Evolutionary conservation across 495 filamentous ascomycete species (phyloP), one percentile per base, ranked within the genome.

Genomic region (Aspergillus cristatus): DNA sequence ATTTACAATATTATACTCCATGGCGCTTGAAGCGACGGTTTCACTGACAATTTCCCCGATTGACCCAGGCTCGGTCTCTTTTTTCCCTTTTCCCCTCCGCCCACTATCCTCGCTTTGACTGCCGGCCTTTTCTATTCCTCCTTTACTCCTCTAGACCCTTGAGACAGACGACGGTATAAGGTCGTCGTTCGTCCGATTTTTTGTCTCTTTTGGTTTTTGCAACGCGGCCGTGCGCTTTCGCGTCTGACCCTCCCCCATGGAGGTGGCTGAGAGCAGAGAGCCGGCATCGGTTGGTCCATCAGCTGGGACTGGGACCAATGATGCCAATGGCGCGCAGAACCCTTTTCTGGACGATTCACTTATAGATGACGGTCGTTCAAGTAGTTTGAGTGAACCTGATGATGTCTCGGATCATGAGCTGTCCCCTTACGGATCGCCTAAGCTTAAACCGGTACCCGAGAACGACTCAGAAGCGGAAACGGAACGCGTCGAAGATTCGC

Each of bases 391-490:
- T 66, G 91, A 97, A 43, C 82, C 91, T 38, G 89, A 87, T 53
- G 88, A 95, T 46, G 69, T 76, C 15, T 71, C 70, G 5, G 76
- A 78, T n/a, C 72, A 79, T 42, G 67, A 70, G 28, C 59, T 57
- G 18, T 74, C 72, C 22, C 74, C 79, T 45, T 71, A 74, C 38
- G 72, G 71, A 34, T 63, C 63, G 11, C 59, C 57, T 4, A 68
- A 68, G 42, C 55, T 43, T 33, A 62, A 43, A 48, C 51, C 30
- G 43, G 56, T 48, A 35, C 46, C 57, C 37, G 79, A 81, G 40
- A 82, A 82, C 47, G 90, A 97, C 63, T 94, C 91, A n/a, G 91
- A 98, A 61, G 91, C 93, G 18, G 91, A 96, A 65, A 98, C 91
- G 6, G 93, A 97, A 64, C 78, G 93, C 35, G 72, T 97, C 48